A percentile compares a stretch with the other conserved stretches of the same genome.
phyloP scores from a whole-genome alignment of 257 asterid genomes.

The Misopates orontium region DNA sequence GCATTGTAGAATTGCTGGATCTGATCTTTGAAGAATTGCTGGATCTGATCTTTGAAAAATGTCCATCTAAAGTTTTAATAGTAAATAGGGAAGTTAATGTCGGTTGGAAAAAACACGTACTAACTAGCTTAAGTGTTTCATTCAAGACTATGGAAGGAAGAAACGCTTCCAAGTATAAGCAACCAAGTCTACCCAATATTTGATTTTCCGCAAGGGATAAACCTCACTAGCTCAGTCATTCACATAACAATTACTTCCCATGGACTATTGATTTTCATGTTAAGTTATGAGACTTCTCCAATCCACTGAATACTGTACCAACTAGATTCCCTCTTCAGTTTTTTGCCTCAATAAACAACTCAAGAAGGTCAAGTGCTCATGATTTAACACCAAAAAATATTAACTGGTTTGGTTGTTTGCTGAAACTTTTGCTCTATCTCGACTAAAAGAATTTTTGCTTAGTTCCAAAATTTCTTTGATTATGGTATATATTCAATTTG shows the following conservation, averaged over 20 bases:
- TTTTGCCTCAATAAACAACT: slow-evolving; percentile 13
- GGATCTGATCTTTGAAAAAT: too few relatives aligned
- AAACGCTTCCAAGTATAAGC: slow-evolving; percentile 11
- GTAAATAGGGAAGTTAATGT: slow-evolving; percentile 15
- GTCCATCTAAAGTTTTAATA: slow-evolving; percentile 49
- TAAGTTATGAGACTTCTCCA: too few relatives aligned
- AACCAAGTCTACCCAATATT: too few relatives aligned
- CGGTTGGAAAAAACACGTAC: neutral
- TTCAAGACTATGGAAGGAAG: neutral
- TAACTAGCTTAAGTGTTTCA: neutral
- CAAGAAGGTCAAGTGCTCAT: neutral
- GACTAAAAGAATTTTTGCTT: neutral
- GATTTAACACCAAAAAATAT: slow-evolving; percentile 13
- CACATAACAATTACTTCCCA: too few relatives aligned
- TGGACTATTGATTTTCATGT: too few relatives aligned
- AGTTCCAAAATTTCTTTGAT: neutral
- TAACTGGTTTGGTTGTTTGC: slow-evolving; percentile 8
- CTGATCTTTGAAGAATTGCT: too few relatives aligned
- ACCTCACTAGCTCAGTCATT: too few relatives aligned
- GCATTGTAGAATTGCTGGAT: too few relatives aligned
- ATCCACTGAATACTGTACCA: too few relatives aligned
- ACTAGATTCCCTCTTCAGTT: too few relatives aligned
- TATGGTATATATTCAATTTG: slow-evolving; percentile 15
- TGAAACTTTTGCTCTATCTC: neutral
- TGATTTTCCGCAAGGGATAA: too few relatives aligned